A percentile compares a stretch with the other conserved stretches of the same genome.
These are phyloP conservation scores for Xylaria bambusicola DNA, from an alignment of 495 filamentous ascomycete species.

Conservation along the genomic window DNA sequence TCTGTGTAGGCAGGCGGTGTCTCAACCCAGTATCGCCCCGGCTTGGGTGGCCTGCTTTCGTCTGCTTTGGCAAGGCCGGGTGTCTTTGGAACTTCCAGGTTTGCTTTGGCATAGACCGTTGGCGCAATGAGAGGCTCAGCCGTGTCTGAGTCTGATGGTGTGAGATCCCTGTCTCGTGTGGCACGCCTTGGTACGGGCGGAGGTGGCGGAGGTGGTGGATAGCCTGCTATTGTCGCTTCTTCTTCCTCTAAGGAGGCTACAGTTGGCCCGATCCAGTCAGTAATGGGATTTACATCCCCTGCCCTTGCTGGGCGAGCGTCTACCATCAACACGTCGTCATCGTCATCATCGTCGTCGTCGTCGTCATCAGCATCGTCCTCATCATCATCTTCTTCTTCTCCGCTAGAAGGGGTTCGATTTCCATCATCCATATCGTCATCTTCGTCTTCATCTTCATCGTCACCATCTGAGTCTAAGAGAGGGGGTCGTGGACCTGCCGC, in stretches of 20 bases:
- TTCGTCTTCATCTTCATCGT: conserved; percentile 49
- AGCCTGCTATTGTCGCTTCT: conserved; percentile 70
- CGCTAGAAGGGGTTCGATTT: conserved; percentile 22
- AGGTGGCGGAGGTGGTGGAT: conserved; percentile 61
- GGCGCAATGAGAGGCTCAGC: conserved; percentile 59
- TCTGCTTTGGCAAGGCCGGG: conserved; percentile 42
- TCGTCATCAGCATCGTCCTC: conserved; percentile 51
- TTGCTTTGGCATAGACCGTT: conserved; percentile 54
- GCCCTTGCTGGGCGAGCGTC: conserved; percentile 50
- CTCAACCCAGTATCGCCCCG: conserved; percentile 84
- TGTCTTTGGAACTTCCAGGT: conserved; percentile 60
- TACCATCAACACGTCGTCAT: conserved; percentile 53
- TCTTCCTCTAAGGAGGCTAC: conserved; percentile 54
- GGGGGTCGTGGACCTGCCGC: conserved; percentile 25
- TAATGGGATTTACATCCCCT: conserved; percentile 58
- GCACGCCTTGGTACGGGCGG: conserved; percentile 37
- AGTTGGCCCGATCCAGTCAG: conserved; percentile 39
- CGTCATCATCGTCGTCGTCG: conserved; percentile 49
- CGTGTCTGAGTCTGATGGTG: conserved; percentile 61
- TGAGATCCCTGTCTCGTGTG: conserved; percentile 54
- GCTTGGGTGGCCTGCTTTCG: conserved; percentile 38
- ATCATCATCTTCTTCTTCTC: conserved; percentile 50
- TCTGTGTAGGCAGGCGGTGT: conserved; percentile 66
- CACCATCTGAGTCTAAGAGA: conserved; percentile 47
- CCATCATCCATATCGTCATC: conserved; percentile 41